Evolutionary conservation across 768 basidiomycete genomes (phyloP).

Genomic region (Termitomyces sp.): DNA sequence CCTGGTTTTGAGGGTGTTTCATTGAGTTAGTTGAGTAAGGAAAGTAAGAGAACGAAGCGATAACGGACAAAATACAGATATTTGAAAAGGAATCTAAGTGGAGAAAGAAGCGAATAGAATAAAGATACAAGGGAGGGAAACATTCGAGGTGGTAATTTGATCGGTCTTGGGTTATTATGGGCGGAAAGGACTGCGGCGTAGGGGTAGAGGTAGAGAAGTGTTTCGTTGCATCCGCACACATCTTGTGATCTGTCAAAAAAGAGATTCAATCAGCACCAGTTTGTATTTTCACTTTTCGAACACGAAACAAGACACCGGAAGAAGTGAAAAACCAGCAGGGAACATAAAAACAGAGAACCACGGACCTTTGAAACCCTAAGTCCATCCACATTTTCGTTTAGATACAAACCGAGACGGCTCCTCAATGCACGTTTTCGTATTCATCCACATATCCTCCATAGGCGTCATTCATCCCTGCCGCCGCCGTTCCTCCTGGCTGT

Average conservation of each 20-base stretch:
- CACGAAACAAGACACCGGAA: too few species aligned
- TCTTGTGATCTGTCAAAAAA: too few species aligned
- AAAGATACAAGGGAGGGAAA: not conserved
- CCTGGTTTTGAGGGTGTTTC: too few species aligned
- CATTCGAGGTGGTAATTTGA: not conserved
- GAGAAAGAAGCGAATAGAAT: not conserved
- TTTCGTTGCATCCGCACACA: too few species aligned
- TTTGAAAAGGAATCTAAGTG: not conserved
- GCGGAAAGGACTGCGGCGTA: not conserved
- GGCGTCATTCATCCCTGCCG: conserved; percentile 20
- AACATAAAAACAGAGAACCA: not conserved
- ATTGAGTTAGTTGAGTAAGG: too few species aligned
- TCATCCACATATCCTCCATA: conserved; percentile 26
- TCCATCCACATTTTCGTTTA: not conserved
- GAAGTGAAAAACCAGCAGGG: too few species aligned
- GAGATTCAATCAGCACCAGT: too few species aligned
- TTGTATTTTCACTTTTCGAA: too few species aligned
- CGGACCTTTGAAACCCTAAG: not conserved
- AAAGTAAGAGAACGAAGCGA: too few species aligned
- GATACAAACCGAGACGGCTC: not conserved
- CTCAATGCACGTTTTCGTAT: not conserved
- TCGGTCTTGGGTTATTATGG: not conserved
- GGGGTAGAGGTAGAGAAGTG: too few species aligned
- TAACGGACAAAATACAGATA: not conserved
- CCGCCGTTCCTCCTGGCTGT: not conserved